Base-by-base conservation (phyloP, 495 filamentous ascomycete species). In the Rostrohypoxylon terebratum region DNA sequence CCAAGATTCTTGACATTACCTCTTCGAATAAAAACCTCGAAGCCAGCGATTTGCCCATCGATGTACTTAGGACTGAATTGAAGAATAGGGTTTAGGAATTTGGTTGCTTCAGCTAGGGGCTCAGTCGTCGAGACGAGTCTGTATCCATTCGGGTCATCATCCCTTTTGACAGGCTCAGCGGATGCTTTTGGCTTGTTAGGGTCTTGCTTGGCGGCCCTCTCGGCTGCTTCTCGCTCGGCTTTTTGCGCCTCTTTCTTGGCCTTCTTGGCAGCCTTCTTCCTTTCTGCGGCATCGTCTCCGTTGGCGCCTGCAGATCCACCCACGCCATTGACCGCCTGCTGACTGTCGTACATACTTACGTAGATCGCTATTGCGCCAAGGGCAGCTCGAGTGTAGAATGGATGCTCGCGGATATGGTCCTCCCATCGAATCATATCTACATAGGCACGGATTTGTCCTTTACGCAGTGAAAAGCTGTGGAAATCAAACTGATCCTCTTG, bases 401-500 rank as follows among this genome's bases (percentile, higher is more conserved):
- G 95, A 76, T 99, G 96, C 66, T 94, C 92, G 23, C 94, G 89
- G 36, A 98, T 80, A 61, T 87, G 86, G 73, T 99, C 94, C 75
- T 98, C 95, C 96, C 96, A 99, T 66, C 92, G 89, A 23, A 98
- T 84, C 93, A 98, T 97, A 69, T 97, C 94, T 18, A 98, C 84
- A 76, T 99, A 99, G 0, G 96, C 93, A 51, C 96, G 84, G 66
- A 98, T 92, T 85, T 97, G 95, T 5, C 96, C 96, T 81, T 98
- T 98, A 9, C 94, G 86, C 6, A 98, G 84, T 7, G 94, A 98
- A 82, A 98, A 99, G 79, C 89, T 92, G 82, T 99, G 96, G 85
- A 99, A 99, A 77, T 99, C 96, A 74, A 97, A 98, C 75, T 99
- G 96, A 73, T 99, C 96, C 72, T 99, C 96, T 71, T 96, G 90